Conservation (phyloP, 345 rosid species). For the Aurinia saxatilis region DNA sequence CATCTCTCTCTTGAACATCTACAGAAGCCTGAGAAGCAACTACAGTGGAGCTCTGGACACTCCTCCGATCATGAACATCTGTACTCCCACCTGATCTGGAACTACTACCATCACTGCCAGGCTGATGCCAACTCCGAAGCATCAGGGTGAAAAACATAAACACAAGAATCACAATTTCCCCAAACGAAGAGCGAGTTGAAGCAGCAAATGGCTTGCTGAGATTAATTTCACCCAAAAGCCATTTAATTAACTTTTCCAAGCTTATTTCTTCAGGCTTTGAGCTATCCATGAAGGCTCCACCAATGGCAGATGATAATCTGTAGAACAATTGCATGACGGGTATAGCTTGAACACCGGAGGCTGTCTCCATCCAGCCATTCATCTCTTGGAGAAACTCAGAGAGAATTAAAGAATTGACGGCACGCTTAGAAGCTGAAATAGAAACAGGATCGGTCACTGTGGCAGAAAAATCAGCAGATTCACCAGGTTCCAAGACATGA, state of each 20-base stretch:
- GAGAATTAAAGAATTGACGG: conserved; percentile 86
- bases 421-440: conserved; percentile 91
- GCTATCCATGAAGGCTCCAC: conserved; percentile 92
- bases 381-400: conserved; percentile 86
- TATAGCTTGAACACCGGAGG: conserved; percentile 79
- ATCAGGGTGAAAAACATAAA: conserved; percentile 98
- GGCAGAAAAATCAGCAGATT: conserved; percentile 72
- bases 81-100: conserved; percentile 44
- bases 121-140: conserved; percentile 99
- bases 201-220: conserved; percentile 65
- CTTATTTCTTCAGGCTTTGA: conserved; percentile 73
- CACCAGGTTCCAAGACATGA: conserved; percentile 83
- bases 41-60: conserved; percentile 39
- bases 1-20: conserved; percentile 75
- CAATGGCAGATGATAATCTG: conserved; percentile 90
- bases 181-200: conserved; percentile 62
- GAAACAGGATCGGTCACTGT: conserved; percentile 66
- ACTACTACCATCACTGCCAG: conserved; percentile 62
- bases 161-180: conserved; percentile 84
- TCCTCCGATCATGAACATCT: conserved; percentile 56
- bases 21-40: conserved; percentile 48
- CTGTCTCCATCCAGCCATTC: conserved; percentile 90
- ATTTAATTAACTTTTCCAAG: conserved; percentile 77
- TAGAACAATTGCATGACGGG: conserved; percentile 96
- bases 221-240: conserved; percentile 86